phyloP scores from a whole-genome alignment of 495 filamentous ascomycete species.

The Daldinia concentrica region DNA sequence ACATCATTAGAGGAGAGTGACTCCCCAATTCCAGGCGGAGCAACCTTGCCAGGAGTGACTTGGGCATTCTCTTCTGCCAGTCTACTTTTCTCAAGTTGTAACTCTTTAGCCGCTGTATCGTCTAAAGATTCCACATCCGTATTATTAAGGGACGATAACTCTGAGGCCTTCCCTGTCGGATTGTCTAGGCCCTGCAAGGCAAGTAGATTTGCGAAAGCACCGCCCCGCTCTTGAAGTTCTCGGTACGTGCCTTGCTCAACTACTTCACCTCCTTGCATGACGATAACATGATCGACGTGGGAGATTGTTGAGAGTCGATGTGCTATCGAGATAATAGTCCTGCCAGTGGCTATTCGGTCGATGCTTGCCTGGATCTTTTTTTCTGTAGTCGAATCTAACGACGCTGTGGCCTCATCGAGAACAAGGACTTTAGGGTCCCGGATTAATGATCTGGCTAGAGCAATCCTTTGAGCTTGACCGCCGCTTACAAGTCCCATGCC shows the following conservation, averaged over 20 bases:
- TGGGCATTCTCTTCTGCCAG: neutral
- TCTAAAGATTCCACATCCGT: slow-evolving; percentile 17
- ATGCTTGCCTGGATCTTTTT: slow-evolving; percentile 44
- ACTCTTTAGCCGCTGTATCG: slow-evolving; percentile 11
- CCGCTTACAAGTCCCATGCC: slow-evolving; percentile 59
- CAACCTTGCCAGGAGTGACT: neutral
- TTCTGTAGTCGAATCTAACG: slow-evolving; percentile 47
- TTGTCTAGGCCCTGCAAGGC: slow-evolving; percentile 40
- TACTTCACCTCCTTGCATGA: slow-evolving; percentile 49
- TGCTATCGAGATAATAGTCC: slow-evolving; percentile 57
- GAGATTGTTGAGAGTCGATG: slow-evolving; percentile 55
- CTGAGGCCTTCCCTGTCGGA: slow-evolving; percentile 14
- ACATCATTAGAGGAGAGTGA: slow-evolving; percentile 2
- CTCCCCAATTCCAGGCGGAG: neutral
- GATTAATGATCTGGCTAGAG: slow-evolving; percentile 61
- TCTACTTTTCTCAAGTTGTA: slow-evolving; percentile 3
- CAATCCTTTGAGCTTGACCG: slow-evolving; percentile 67
- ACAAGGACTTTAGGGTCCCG: slow-evolving; percentile 55
- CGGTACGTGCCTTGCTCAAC: slow-evolving; percentile 52
- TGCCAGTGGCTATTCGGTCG: slow-evolving; percentile 47
- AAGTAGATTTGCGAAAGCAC: slow-evolving; percentile 49
- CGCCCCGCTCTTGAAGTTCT: slow-evolving; percentile 45
- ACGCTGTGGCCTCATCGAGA: slow-evolving; percentile 64
- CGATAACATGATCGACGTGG: slow-evolving; percentile 53
- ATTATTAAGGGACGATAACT: slow-evolving; percentile 14